Conservation (phyloP, 2,329 filamentous ascomycete genomes). For the Fusarium tuaranense region DNA sequence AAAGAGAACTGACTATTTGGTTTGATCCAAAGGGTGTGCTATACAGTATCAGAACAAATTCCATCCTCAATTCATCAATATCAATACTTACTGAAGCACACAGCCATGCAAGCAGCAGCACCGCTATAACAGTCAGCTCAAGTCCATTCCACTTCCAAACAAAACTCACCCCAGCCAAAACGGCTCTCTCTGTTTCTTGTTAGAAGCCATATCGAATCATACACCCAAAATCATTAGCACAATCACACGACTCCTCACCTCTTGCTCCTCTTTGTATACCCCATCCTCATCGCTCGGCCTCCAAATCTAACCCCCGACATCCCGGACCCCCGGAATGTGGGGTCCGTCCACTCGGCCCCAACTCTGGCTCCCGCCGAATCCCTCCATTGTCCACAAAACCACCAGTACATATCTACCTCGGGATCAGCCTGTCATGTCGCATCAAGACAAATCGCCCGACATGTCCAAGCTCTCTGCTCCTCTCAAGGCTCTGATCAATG, state of each 20-base stretch:
- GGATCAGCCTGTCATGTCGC: conserved; percentile 28
- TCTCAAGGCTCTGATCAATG: conserved; percentile 80
- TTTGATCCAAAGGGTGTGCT: conserved; percentile 60
- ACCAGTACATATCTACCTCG: conserved; percentile 13
- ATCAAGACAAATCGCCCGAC: conserved; percentile 36
- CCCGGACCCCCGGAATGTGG: conserved; percentile 36
- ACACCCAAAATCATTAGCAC: neutral
- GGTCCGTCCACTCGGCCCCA: conserved; percentile 27
- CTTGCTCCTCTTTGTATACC: conserved; percentile 24
- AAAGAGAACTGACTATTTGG: conserved; percentile 53
- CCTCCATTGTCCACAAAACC: conserved; percentile 32
- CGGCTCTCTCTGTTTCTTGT: conserved; percentile 50
- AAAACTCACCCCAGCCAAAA: conserved; percentile 57
- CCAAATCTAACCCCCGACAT: conserved; percentile 28
- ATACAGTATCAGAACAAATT: neutral
- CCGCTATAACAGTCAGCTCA: conserved; percentile 46
- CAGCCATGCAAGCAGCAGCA: conserved; percentile 58
- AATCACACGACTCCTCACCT: neutral
- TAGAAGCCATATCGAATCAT: conserved; percentile 28
- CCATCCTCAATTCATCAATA: neutral
- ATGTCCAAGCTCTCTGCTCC: conserved; percentile 81
- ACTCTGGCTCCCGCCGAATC: conserved; percentile 31
- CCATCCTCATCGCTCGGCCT: conserved; percentile 16
- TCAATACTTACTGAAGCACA: conserved; percentile 57
- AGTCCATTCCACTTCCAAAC: neutral